Evolutionary conservation across 148 eudicot species (phyloP).

Genomic region (Rhododendron mucronatum): DNA sequence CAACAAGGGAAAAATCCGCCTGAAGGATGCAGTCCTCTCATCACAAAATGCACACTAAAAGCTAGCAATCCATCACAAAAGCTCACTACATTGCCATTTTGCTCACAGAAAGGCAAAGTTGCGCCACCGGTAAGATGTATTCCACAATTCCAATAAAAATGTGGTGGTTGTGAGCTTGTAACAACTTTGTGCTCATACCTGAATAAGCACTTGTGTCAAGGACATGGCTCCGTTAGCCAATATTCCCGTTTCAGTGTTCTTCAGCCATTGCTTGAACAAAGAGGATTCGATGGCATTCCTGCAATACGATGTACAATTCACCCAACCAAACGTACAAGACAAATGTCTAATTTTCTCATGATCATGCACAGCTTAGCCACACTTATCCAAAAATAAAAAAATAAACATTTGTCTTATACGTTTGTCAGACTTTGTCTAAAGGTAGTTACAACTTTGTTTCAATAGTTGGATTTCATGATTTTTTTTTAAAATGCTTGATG

Average conservation of each 20-base stretch:
- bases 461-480: too few species aligned
- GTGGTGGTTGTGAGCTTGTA: neutral
- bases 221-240: constrained; percentile 61
- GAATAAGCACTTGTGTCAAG: constrained; percentile 72
- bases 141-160: neutral
- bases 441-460: too few species aligned
- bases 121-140: neutral
- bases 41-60: neutral
- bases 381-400: neutral
- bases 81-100: neutral
- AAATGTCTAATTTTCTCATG: neutral
- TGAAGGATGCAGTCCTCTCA: neutral
- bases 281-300: constrained; percentile 83
- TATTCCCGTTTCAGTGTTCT: constrained; percentile 62
- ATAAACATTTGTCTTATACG: too few species aligned
- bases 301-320: constrained; percentile 9
- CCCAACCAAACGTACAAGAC: neutral
- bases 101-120: neutral
- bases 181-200: constrained; percentile 36
- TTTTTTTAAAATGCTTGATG: too few species aligned
- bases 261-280: constrained; percentile 88
- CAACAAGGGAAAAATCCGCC: neutral
- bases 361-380: neutral
- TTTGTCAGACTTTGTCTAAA: too few species aligned
- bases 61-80: too few species aligned